Conservation (phyloP, 257 asterid species). For the Penstemon barbatus region DNA sequence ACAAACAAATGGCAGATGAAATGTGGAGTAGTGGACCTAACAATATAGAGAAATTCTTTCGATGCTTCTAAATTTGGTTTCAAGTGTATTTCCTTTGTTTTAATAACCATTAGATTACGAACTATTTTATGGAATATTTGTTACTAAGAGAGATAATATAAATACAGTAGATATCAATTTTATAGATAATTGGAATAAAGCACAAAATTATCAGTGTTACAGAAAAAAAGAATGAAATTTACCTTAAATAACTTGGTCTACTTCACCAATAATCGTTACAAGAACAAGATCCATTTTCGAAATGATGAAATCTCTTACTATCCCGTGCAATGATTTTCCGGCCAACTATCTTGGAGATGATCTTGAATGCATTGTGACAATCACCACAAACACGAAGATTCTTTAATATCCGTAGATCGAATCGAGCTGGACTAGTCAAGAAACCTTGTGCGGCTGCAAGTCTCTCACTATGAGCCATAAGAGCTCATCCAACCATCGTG, state of each 20-base stretch:
- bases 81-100: background rate
- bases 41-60: constrained; percentile 41
- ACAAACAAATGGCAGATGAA: constrained; percentile 39
- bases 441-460: constrained; percentile 83
- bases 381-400: constrained; percentile 34
- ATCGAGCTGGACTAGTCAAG: constrained; percentile 57
- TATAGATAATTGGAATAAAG: too few relatives aligned
- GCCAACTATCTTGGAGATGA: constrained; percentile 73
- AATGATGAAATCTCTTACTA: constrained; percentile 33
- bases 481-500: too few relatives aligned
- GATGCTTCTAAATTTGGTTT: constrained; percentile 22
- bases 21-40: constrained; percentile 40
- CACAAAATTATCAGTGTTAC: too few relatives aligned
- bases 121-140: too few relatives aligned
- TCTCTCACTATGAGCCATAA: constrained; percentile 79
- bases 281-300: constrained; percentile 64
- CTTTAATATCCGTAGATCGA: constrained; percentile 58
- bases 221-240: too few relatives aligned
- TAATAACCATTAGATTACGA: too few relatives aligned
- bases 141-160: too few relatives aligned
- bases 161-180: too few relatives aligned
- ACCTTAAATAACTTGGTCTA: background rate
- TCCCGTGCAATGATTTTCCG: constrained; percentile 69
- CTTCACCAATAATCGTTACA: constrained; percentile 83
- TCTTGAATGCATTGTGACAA: constrained; percentile 70